A percentile compares a stretch with the other conserved stretches of the same genome.
Evolutionary conservation across 2,329 filamentous ascomycete genomes (phyloP).

Genomic region (Lachnellula subtilissima): DNA sequence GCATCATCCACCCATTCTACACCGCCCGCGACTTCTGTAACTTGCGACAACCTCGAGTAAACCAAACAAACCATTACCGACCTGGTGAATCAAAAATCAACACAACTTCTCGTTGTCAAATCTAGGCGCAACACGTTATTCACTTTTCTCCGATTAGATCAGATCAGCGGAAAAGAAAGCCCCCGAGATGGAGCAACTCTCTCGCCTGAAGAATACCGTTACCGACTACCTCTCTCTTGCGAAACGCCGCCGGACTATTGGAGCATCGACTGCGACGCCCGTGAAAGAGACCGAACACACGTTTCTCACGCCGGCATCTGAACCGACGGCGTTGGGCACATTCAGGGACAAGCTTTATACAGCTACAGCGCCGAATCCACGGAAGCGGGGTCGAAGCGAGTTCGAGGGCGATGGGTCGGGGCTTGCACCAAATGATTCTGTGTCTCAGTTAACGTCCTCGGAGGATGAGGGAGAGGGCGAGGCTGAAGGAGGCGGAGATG

Average conservation of each 20-base stretch:
- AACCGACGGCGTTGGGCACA: conserved; percentile 11
- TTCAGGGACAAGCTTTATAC: conserved; percentile 16
- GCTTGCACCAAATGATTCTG: conserved; percentile 18
- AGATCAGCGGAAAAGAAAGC: not conserved
- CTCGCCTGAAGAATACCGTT: conserved; percentile 26
- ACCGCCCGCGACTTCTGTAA: not conserved
- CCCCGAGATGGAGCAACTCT: conserved; percentile 27
- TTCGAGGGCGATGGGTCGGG: conserved; percentile 5
- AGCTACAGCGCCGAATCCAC: conserved; percentile 16
- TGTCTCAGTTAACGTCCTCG: conserved; percentile 16
- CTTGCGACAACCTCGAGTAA: not conserved
- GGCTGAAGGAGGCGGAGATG: not conserved
- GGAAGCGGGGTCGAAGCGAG: conserved; percentile 24
- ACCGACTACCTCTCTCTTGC: conserved; percentile 24
- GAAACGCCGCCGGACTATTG: conserved; percentile 30
- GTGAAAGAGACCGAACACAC: conserved; percentile 7
- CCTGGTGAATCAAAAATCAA: not conserved
- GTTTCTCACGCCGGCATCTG: conserved; percentile 17
- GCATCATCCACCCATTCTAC: not conserved
- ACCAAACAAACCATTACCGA: not conserved
- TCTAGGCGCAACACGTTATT: not conserved
- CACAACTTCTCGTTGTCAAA: not conserved
- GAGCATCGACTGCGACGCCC: conserved; percentile 15
- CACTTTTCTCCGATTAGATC: not conserved
- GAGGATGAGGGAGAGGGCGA: not conserved